phyloP scores from a whole-genome alignment of 2,329 filamentous ascomycete genomes.

The Clonostachys rhizophaga region DNA sequence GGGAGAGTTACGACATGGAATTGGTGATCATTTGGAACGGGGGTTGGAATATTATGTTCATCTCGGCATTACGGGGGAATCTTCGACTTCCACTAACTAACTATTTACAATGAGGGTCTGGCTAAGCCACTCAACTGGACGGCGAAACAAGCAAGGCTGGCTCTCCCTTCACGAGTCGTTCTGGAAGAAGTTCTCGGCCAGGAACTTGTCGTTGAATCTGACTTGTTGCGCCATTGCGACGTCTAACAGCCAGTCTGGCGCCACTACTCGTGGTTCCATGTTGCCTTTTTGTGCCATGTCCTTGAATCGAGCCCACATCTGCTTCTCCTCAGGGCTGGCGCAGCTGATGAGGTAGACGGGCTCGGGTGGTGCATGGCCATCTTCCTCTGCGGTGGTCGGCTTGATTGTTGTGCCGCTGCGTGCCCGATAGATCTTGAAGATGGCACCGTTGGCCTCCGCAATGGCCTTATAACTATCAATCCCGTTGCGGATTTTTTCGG shows the following conservation, averaged over 20 bases:
- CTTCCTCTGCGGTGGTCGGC: slow-evolving; percentile 60
- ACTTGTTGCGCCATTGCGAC: slow-evolving; percentile 85
- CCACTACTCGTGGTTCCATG: slow-evolving; percentile 77
- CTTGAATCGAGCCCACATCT: slow-evolving; percentile 75
- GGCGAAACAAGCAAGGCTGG: not conserved
- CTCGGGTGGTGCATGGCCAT: slow-evolving; percentile 56
- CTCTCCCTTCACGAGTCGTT: not conserved
- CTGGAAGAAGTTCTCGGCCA: slow-evolving; percentile 39
- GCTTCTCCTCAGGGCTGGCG: slow-evolving; percentile 59
- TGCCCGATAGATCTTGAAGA: slow-evolving; percentile 72
- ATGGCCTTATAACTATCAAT: slow-evolving; percentile 83
- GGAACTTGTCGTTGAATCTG: slow-evolving; percentile 60
- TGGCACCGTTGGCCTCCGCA: slow-evolving; percentile 82
- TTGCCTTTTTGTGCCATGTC: slow-evolving; percentile 74
- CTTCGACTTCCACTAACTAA: too few relatives aligned
- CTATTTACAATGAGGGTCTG: not conserved
- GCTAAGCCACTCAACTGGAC: not conserved
- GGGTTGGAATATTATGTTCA: too few relatives aligned
- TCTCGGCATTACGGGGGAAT: too few relatives aligned
- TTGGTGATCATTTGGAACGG: too few relatives aligned
- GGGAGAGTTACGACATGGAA: too few relatives aligned
- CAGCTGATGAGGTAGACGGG: slow-evolving; percentile 83
- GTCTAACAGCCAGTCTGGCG: slow-evolving; percentile 84
- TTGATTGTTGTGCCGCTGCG: slow-evolving; percentile 65
- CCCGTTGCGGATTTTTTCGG: slow-evolving; percentile 73